These are phyloP conservation scores for Debaryomyces nepalensis DNA, from an alignment of 1,139 yeast species.

Conservation along the genomic window DNA sequence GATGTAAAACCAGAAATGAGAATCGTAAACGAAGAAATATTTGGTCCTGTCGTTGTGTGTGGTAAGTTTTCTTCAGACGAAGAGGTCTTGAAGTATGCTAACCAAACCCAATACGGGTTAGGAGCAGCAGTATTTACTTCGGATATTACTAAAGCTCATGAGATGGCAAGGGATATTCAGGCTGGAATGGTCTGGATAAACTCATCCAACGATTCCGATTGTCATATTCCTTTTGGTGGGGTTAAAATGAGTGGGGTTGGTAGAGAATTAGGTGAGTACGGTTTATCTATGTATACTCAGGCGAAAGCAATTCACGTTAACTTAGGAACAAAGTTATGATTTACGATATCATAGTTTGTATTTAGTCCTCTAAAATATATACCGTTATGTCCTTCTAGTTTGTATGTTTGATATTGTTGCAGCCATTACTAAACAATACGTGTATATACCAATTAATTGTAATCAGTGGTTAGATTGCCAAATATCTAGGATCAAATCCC, in stretches of 20 bases:
- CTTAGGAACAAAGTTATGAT: conserved; percentile 40
- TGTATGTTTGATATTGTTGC: background rate
- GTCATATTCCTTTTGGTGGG: conserved; percentile 79
- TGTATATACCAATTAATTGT: conserved; percentile 5
- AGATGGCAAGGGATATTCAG: conserved; percentile 47
- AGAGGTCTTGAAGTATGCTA: conserved; percentile 55
- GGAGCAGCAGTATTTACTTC: conserved; percentile 82
- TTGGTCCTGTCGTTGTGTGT: conserved; percentile 62
- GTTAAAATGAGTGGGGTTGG: conserved; percentile 85
- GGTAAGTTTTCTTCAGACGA: conserved; percentile 58
- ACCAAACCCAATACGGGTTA: conserved; percentile 58
- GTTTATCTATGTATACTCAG: conserved; percentile 75
- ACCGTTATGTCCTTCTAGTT: background rate
- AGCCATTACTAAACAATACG: conserved; percentile 2
- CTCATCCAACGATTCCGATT: conserved; percentile 78
- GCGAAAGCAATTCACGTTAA: conserved; percentile 80
- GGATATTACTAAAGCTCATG: conserved; percentile 50
- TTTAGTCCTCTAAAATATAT: background rate
- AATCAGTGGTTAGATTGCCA: conserved; percentile 1
- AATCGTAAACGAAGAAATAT: conserved; percentile 61
- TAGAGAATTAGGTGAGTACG: conserved; percentile 85
- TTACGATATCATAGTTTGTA: background rate
- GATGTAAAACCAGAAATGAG: conserved; percentile 57
- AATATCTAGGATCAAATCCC: background rate
- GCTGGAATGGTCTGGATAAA: conserved; percentile 64